A percentile compares a stretch with the other conserved stretches of the same genome.
These are phyloP conservation scores for Cunninghamia lanceolata DNA, from an alignment of 75 land plant genomes.

Conservation along the genomic window DNA sequence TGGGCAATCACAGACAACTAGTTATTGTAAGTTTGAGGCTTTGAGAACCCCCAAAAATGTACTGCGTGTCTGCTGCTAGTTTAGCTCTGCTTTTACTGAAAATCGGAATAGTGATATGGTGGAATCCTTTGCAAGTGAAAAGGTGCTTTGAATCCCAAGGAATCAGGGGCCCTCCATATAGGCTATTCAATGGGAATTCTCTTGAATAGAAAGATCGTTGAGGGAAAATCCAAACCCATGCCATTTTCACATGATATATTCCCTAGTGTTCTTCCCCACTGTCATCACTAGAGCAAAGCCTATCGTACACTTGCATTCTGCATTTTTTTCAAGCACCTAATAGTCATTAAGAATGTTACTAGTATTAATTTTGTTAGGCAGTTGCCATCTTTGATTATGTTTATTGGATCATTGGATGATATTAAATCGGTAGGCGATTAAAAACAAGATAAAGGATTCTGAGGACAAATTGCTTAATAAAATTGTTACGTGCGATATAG, in stretches of 20 bases:
- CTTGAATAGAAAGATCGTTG: background rate
- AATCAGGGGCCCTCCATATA: conserved; percentile 9
- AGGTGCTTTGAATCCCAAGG: background rate
- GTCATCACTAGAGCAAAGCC: background rate
- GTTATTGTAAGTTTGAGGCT: no score
- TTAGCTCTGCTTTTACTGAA: background rate
- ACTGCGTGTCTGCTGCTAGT: no score
- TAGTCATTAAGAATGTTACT: background rate
- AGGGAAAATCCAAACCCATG: background rate
- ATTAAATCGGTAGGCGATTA: background rate
- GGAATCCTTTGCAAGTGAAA: background rate
- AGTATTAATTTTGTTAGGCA: background rate
- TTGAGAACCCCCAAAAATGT: no score
- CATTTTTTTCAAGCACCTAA: background rate
- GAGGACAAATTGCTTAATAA: background rate
- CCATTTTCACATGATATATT: background rate
- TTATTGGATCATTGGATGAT: no score
- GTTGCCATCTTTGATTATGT: no score
- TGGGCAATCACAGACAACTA: no score
- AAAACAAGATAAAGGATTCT: background rate
- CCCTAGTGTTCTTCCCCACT: conserved; percentile 13
- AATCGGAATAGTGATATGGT: background rate
- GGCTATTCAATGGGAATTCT: background rate
- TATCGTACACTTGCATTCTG: background rate
- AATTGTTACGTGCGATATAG: background rate